Evolutionary conservation across 179 eudicot species (phyloP), one percentile per base, ranked within the genome.

Genomic region (Gypsophila paniculata): DNA sequence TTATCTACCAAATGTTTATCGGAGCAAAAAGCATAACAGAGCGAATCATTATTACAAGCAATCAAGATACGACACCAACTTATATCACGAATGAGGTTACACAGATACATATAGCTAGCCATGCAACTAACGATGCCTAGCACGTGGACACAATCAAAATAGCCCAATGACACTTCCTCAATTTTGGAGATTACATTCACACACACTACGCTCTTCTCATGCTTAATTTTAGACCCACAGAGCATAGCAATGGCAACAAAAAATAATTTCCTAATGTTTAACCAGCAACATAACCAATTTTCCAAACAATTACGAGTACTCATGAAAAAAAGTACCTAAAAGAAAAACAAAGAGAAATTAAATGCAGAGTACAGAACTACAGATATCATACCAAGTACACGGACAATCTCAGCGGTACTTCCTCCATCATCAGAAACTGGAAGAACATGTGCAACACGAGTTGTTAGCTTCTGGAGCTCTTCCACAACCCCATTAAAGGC

Each of bases 401-500:
- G 97, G 75, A 93, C 98, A 79, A 91, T 91, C 86, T 93, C 98
- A 59, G 98, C 98, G 21, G 98, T 93, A 77, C 98, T 93, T 75
- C 98, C 98, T 46, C 97, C 98, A 80, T 93, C 96, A 84, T 93
- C 98, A 77, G 98, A 93, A 76, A 93, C 98, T 61, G 98, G 97
- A 55, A 93, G 97, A 75, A 93, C 92, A 82, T 93, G 97, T 29
- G 94, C 89, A 54, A 93, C 98, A 23, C 86, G 80, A 74, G 97
- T 89, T 17, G 98, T 93, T 66, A 93, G 87, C 80, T 83, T 88
- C 84, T 93, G 89, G 70, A 93, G 87, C 86, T 93, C 98, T 81
- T 93, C 98, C 64, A 82, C 92, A 74, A 93, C 94, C 72, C 97
- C 96, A 74, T 93, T 93, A 66, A 93, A 93, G 63, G 98, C 97